phyloP scores from a whole-genome alignment of 345 rosid species.

The Populus simonii region DNA sequence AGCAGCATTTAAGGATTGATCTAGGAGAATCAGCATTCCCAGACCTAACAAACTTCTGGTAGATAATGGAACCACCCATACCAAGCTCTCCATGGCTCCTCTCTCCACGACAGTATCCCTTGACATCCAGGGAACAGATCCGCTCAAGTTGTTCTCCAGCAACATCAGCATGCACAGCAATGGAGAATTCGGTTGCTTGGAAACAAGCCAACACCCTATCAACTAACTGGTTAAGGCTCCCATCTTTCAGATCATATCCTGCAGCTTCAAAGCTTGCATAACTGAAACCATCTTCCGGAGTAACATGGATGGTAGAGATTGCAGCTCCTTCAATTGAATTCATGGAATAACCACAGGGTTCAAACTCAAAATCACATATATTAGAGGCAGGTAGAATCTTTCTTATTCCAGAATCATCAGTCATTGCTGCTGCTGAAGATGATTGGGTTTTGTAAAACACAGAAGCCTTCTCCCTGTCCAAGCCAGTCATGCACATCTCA shows the following conservation, averaged over 20 bases:
- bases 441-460: slow-evolving; percentile 26
- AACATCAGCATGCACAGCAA: slow-evolving; percentile 25
- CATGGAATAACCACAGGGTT: slow-evolving; percentile 34
- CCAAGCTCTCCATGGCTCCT: slow-evolving; percentile 29
- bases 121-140: slow-evolving; percentile 19
- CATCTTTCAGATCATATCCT: slow-evolving; percentile 19
- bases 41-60: slow-evolving; percentile 19
- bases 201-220: slow-evolving; percentile 34
- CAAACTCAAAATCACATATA: slow-evolving; percentile 32
- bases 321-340: slow-evolving; percentile 26
- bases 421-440: slow-evolving; percentile 19
- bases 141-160: neutral
- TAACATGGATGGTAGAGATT: slow-evolving; percentile 24
- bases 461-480: slow-evolving; percentile 23
- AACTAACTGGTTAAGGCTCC: slow-evolving; percentile 16
- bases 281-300: slow-evolving; percentile 34
- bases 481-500: slow-evolving; percentile 35
- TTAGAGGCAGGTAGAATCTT: slow-evolving; percentile 26
- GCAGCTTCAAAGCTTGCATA: slow-evolving; percentile 27
- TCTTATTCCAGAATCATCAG: slow-evolving; percentile 25
- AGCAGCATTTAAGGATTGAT: slow-evolving; percentile 27
- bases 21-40: slow-evolving; percentile 21
- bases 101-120: slow-evolving; percentile 26
- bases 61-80: slow-evolving; percentile 24
- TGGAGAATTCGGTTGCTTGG: slow-evolving; percentile 26